Percentiles rank a stretch among this genome's conserved stretches.
Evolutionary conservation across 129 eudicot species (phyloP).

Genomic region (Lactuca sativa): DNA sequence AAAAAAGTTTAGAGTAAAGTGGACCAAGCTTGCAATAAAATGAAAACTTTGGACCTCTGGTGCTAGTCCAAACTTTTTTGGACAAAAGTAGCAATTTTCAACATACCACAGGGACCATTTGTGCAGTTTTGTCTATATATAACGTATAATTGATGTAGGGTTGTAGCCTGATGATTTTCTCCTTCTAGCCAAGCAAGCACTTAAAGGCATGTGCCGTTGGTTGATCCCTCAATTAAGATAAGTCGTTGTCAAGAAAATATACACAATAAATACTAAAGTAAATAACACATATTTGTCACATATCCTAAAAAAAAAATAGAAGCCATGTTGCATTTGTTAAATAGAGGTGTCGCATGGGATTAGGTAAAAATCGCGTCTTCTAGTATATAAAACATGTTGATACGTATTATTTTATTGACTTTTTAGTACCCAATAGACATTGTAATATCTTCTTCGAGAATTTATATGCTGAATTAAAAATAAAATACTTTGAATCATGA

Average conservation of each 20-base stretch:
- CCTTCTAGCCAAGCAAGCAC: no score
- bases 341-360: constrained; percentile 19
- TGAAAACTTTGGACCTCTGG: no score
- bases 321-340: constrained; percentile 11
- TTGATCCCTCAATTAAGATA: not conserved
- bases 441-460: not conserved
- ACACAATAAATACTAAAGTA: no score
- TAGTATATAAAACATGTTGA: not conserved
- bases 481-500: not conserved
- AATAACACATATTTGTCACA: no score
- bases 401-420: not conserved
- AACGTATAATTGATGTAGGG: no score
- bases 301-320: not conserved
- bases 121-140: no score
- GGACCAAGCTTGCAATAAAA: no score
- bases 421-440: not conserved
- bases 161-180: no score
- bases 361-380: constrained; percentile 15
- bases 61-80: no score
- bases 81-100: no score
- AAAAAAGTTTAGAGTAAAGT: no score
- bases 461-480: not conserved
- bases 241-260: not conserved
- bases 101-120: no score
- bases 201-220: not conserved